Evolutionary conservation across 1,139 yeast species (phyloP).

Genomic region (Geotrichum reessii): DNA sequence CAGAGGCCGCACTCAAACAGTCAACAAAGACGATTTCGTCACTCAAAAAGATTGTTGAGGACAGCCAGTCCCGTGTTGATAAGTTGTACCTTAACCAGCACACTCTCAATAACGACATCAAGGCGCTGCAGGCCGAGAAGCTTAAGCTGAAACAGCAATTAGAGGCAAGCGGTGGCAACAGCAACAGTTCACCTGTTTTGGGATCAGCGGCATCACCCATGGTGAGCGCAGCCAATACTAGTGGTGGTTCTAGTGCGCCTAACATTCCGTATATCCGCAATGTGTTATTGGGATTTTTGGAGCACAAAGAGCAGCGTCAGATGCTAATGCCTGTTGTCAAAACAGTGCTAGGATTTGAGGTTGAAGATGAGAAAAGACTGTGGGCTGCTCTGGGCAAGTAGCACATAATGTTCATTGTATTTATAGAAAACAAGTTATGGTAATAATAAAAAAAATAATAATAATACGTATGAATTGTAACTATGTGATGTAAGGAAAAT

Average conservation of each 20-base stretch:
- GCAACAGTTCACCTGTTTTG: background rate
- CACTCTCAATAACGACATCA: constrained; percentile 15
- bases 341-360: constrained; percentile 60
- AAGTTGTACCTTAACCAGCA: constrained; percentile 13
- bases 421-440: background rate
- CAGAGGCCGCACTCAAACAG: constrained; percentile 26
- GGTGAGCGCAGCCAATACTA: background rate
- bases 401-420: background rate
- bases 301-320: constrained; percentile 84
- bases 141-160: constrained; percentile 12
- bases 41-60: constrained; percentile 15
- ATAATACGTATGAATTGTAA: too few relatives aligned
- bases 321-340: constrained; percentile 81
- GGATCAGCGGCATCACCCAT: constrained; percentile 2
- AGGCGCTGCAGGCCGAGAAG: constrained; percentile 15
- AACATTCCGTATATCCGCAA: constrained; percentile 78
- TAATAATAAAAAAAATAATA: too few relatives aligned
- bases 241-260: constrained; percentile 20
- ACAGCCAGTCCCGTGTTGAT: constrained; percentile 16
- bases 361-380: constrained; percentile 67
- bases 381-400: constrained; percentile 47
- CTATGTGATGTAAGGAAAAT: too few relatives aligned
- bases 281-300: constrained; percentile 81
- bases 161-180: background rate
- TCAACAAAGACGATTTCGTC: constrained; percentile 13